phyloP scores from a whole-genome alignment of 192 early-diverging fungal species.

The Spizellomyces sp. region DNA sequence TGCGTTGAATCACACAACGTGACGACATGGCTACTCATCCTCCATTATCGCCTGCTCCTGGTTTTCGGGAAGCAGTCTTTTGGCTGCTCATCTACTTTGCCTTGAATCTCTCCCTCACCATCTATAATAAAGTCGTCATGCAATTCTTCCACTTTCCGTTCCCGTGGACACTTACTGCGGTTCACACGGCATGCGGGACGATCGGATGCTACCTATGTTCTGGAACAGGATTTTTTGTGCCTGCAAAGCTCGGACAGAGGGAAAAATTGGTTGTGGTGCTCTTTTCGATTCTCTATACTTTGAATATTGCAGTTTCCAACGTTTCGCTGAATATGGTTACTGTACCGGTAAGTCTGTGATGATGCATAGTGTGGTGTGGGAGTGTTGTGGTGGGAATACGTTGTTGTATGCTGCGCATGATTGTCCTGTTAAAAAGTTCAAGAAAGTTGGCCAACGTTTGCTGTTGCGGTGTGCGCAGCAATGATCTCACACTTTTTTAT shows the following conservation, averaged over 20 bases:
- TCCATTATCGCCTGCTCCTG: no score
- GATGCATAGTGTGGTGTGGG: not conserved
- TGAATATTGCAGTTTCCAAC: slow-evolving; percentile 84
- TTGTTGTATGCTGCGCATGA: no score
- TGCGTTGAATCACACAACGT: no score
- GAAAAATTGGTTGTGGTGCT: slow-evolving; percentile 51
- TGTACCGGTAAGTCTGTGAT: slow-evolving; percentile 28
- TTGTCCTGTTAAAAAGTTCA: no score
- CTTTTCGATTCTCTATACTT: slow-evolving; percentile 85
- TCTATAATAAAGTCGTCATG: slow-evolving; percentile 85
- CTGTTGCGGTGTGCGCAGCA: no score
- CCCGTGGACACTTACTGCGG: slow-evolving; percentile 86
- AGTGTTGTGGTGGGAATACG: no score
- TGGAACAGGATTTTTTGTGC: slow-evolving; percentile 31
- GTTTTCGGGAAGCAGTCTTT: not conserved
- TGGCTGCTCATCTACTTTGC: slow-evolving; percentile 75
- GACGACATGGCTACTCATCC: no score
- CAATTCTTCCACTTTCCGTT: slow-evolving; percentile 66
- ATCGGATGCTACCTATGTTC: slow-evolving; percentile 55
- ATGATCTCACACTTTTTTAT: not conserved
- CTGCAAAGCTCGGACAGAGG: slow-evolving; percentile 53
- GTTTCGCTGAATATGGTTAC: slow-evolving; percentile 76
- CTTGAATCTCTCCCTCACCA: slow-evolving; percentile 74
- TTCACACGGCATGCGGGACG: slow-evolving; percentile 75
- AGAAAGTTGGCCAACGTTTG: no score